Conservation (phyloP, 148 eudicot genomes). For the Arctostaphylos glauca region DNA sequence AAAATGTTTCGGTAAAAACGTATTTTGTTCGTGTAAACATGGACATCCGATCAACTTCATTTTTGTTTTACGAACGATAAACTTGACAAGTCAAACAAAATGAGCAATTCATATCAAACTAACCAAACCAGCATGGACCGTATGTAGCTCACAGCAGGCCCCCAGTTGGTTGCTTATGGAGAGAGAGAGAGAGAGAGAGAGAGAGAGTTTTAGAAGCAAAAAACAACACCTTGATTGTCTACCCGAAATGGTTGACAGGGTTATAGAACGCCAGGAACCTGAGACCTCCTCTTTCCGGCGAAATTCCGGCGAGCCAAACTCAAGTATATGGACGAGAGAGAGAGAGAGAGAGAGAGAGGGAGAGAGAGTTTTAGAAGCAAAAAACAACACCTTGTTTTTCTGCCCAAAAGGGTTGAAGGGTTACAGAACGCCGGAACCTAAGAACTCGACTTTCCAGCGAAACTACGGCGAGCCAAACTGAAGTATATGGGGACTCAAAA, state of each 20-base stretch:
- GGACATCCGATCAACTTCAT: too few relatives aligned
- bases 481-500: neutral
- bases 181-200: neutral
- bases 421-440: neutral
- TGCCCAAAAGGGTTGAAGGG: neutral
- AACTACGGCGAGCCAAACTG: neutral
- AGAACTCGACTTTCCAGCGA: neutral
- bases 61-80: too few relatives aligned
- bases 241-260: neutral
- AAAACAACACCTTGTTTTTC: neutral
- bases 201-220: neutral
- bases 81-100: too few relatives aligned
- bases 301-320: neutral
- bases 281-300: neutral
- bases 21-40: too few relatives aligned
- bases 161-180: neutral
- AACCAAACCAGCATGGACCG: too few relatives aligned
- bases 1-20: too few relatives aligned
- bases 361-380: neutral
- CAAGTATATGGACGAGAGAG: neutral
- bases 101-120: too few relatives aligned
- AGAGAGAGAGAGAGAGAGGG: neutral
- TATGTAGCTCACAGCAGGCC: too few relatives aligned
- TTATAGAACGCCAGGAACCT: neutral
- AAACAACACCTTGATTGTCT: neutral